Evolutionary conservation across 257 asterid genomes (phyloP), one percentile per base, ranked within the genome.

Genomic region (Fraxinus pennsylvanica): DNA sequence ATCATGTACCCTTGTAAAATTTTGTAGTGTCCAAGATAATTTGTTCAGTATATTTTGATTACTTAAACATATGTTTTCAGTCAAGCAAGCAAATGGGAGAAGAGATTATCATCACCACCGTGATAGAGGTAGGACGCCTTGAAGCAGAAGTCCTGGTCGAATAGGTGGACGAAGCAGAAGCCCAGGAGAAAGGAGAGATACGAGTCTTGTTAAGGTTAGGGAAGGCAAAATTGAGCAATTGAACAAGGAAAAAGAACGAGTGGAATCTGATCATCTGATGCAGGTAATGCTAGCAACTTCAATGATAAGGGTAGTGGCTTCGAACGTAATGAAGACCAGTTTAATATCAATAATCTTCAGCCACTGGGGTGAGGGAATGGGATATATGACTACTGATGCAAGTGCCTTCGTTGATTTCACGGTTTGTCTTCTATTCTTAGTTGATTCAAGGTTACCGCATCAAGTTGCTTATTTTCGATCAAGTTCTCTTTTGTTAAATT

Each of bases 181-280:
- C 75, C 97, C 97, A 38, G 87, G 79, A 32, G 90, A 88, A 17
- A 85, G 96, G 86, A 87, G 93, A 85, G 87, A 84, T 73, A 82
- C 91, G 83, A 85, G 88, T 65, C 90, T 94, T 4, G 36, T 4
- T 33, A 33, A 4, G 96, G 10, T 63, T 21, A 84, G 94, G 85
- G 97, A 90, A 82, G 87, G 94, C 94, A 70, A 92, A 81, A 92
- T 90, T 73, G 96, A 91, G 88, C 83, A 90, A 94, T 82, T 81
- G 57, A 91, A 92, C 74, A 87, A 82, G 86, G 97, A 92, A 83
- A 92, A 82, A 77, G 96, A 92, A 76, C 88, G 52, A 75, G 77
- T 72, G 47, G 94, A 79, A 9, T 41, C 92, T 75, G 84, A 77
- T 57, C 78, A 9, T 41, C 92, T 75, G 84, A 77, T 57, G 80